Base-by-base conservation (phyloP, 805 yeast species). In the Yamadazyma paraphyllophila region DNA sequence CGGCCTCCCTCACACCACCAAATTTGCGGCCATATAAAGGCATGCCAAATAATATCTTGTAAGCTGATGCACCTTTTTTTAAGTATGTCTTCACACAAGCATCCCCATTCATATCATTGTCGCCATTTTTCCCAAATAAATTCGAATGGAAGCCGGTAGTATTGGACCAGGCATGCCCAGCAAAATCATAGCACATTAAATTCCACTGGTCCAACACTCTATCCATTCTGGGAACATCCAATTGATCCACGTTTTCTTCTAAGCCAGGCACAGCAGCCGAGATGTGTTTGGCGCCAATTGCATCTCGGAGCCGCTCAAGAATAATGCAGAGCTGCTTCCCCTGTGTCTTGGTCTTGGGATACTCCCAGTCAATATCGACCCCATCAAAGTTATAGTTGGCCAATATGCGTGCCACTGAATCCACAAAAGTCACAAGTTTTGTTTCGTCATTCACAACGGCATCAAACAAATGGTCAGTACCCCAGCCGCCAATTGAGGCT, bases 341-440 rank as follows among this genome's bases (percentile, higher is more conserved):
- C 49, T 86, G 82, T 0, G 60, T 57, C 3, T 59, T 56, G 35
- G 61, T 70, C 7, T 63, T 59, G 0, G 97, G 96, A 57, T 82
- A 92, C 63, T 92, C 99, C 97, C 97, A 92, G 65, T 92, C 99
- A 25, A 92, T 67, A 62, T 94, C 98, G 38, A 92, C 68, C 0
- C 99, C 98, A 61, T 94, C 97, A 57, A 94, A 82, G 0, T 85
- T 83, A 58, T 79, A 77, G 36, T 72, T 63, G 2, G 62, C 45
- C 60, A 88, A 69, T 17, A 78, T 62, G 0, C 63, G 60, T 0
- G 78, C 68, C 0, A 82, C 67, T 0, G 84, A 71, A 1, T 57
- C 41, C 2, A 81, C 76, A 60, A 91, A 88, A 0, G 36, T 59
- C 1, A 60, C 57, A 7, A 82, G 50, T 16, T 63, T 62, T 2